Evolutionary conservation across 306 rosid genomes (phyloP).

Genomic region (Begonia loranthoides): DNA sequence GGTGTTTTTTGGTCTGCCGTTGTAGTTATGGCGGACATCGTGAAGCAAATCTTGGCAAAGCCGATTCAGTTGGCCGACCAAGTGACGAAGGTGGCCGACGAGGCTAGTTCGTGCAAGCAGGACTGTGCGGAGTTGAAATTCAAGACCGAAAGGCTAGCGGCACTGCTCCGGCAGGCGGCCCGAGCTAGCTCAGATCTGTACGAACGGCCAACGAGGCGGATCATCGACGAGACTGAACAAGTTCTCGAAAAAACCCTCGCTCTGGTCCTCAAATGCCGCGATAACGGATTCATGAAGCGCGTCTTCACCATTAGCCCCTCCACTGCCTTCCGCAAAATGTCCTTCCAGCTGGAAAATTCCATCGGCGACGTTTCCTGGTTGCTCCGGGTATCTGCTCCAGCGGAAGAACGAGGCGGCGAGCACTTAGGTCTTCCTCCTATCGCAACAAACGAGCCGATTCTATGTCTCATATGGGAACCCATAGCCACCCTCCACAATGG

Average conservation of each 20-base stretch:
- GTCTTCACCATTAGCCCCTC: conserved; percentile 55
- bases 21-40: conserved; percentile 59
- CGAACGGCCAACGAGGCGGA: conserved; percentile 71
- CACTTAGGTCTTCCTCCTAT: conserved; percentile 67
- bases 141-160: conserved; percentile 59
- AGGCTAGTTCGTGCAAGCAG: conserved; percentile 48
- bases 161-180: conserved; percentile 66
- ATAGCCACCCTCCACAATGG: conserved; percentile 47
- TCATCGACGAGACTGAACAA: conserved; percentile 62
- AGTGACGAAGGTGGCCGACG: conserved; percentile 51
- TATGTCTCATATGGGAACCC: conserved; percentile 71
- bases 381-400: conserved; percentile 70
- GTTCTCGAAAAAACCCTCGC: conserved; percentile 50
- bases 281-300: conserved; percentile 52
- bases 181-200: conserved; percentile 69
- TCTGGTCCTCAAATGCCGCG: conserved; percentile 43
- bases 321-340: conserved; percentile 54
- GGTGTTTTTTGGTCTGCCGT: conserved; percentile 20
- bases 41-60: conserved; percentile 48
- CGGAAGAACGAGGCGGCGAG: conserved; percentile 34
- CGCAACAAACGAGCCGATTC: conserved; percentile 68
- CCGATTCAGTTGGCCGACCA: conserved; percentile 76
- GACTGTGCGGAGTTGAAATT: conserved; percentile 53
- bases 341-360: conserved; percentile 47
- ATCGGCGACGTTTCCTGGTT: conserved; percentile 76